phyloP scores from a whole-genome alignment of 2,329 filamentous ascomycete genomes.

The Chrysoporthe cubensis region DNA sequence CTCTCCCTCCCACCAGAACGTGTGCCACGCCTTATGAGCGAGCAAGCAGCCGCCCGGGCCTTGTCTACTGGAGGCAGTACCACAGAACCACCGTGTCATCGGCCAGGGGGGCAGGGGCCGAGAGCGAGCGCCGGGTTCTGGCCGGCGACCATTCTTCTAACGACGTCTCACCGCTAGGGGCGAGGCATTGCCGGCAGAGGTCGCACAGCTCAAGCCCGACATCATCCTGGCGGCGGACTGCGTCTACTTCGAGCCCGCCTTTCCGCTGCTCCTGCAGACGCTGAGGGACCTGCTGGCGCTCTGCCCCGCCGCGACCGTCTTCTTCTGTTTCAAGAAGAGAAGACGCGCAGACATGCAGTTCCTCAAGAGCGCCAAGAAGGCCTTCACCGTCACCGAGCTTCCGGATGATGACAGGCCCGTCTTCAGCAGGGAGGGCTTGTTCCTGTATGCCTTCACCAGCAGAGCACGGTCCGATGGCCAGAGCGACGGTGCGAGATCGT shows the following conservation, averaged over 20 bases:
- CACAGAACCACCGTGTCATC: neutral
- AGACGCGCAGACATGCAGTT: slow-evolving; percentile 80
- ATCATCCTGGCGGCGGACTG: slow-evolving; percentile 94
- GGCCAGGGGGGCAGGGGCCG: too few relatives aligned
- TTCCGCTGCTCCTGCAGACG: slow-evolving; percentile 82
- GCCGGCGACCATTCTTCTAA: slow-evolving; percentile 1
- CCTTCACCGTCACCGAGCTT: slow-evolving; percentile 66
- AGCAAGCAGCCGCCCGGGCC: slow-evolving; percentile 16
- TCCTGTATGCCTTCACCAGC: slow-evolving; percentile 62
- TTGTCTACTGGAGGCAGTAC: slow-evolving; percentile 26
- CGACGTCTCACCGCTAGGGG: slow-evolving; percentile 52
- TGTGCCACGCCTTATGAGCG: neutral
- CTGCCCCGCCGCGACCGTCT: slow-evolving; percentile 66
- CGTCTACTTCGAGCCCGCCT: slow-evolving; percentile 96
- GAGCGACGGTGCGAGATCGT: slow-evolving; percentile 8
- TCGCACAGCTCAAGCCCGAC: slow-evolving; percentile 66
- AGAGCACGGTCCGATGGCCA: slow-evolving; percentile 32
- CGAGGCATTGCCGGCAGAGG: slow-evolving; percentile 57
- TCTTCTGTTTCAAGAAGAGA: slow-evolving; percentile 95
- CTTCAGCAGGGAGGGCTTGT: slow-evolving; percentile 62
- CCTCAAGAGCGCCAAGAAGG: slow-evolving; percentile 70
- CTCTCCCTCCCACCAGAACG: neutral
- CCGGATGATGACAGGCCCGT: slow-evolving; percentile 62
- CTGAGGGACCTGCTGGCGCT: slow-evolving; percentile 74
- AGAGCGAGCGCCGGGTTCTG: neutral